Conservation (phyloP, 768 basidiomycete species). For the Hysterangium stoloniferum region DNA sequence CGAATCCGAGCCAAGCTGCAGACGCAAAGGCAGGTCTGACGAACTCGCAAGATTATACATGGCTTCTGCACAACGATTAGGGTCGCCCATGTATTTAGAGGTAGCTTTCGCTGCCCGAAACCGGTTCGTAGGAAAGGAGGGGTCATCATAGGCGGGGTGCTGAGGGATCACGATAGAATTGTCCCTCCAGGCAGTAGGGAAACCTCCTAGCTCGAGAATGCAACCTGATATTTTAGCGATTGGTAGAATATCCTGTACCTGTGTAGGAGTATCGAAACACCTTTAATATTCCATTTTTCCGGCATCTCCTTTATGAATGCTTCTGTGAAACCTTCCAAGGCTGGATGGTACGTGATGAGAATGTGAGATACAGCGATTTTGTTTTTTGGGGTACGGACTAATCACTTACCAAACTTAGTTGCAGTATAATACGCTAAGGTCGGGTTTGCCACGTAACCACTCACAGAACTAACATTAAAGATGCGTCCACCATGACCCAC, state of each 20-base stretch:
- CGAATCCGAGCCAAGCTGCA: neutral
- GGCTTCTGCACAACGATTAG: neutral
- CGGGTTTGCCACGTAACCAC: conserved; percentile 27
- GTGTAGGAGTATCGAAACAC: too few species aligned
- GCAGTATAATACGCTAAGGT: conserved; percentile 27
- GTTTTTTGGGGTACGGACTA: too few species aligned
- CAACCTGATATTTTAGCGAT: too few species aligned
- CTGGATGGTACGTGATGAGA: neutral
- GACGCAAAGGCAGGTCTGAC: neutral
- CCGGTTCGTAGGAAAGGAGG: neutral
- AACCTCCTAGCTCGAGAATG: too few species aligned
- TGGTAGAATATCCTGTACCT: too few species aligned
- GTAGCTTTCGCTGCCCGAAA: neutral
- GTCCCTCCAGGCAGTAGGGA: too few species aligned
- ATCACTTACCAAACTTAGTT: conserved; percentile 30
- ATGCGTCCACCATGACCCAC: conserved; percentile 18
- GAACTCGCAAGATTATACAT: neutral
- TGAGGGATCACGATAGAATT: too few species aligned
- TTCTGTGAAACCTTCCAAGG: neutral
- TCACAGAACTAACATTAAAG: conserved; percentile 27
- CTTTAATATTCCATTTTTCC: neutral
- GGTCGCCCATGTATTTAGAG: neutral
- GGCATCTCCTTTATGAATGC: neutral
- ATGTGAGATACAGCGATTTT: neutral
- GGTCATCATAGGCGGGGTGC: neutral